phyloP scores from a whole-genome alignment of 2,329 filamentous ascomycete species.

The Nemania abortiva region DNA sequence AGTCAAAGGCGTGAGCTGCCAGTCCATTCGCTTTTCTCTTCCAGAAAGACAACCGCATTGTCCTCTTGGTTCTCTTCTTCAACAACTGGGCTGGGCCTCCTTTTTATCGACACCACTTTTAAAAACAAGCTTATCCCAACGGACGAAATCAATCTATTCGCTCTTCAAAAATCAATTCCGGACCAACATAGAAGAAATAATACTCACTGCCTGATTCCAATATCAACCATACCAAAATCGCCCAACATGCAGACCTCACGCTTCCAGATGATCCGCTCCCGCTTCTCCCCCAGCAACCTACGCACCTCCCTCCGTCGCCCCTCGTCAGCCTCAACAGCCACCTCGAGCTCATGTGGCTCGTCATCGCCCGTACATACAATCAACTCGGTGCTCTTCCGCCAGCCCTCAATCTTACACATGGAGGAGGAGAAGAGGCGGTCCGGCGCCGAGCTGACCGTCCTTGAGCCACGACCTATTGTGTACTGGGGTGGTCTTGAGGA shows the following conservation, averaged over 20 bases:
- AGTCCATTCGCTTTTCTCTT: constrained; percentile 48
- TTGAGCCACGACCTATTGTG: constrained; percentile 72
- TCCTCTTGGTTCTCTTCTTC: constrained; percentile 40
- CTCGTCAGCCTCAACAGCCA: constrained; percentile 59
- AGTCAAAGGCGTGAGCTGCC: constrained; percentile 23
- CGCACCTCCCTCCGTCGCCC: constrained; percentile 67
- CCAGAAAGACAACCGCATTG: constrained; percentile 23
- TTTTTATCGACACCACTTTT: constrained; percentile 31
- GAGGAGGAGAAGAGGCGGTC: constrained; percentile 69
- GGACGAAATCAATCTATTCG: background rate
- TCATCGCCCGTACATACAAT: constrained; percentile 63
- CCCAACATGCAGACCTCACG: constrained; percentile 61
- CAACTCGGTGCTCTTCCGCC: constrained; percentile 70
- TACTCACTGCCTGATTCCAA: background rate
- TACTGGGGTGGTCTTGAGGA: constrained; percentile 74
- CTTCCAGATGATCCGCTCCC: constrained; percentile 63
- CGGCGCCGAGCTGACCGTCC: constrained; percentile 64
- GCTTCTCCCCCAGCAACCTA: constrained; percentile 63
- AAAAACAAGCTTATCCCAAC: background rate
- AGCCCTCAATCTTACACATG: constrained; percentile 67
- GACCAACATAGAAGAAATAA: background rate
- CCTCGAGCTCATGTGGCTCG: constrained; percentile 57
- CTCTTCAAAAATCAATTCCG: background rate
- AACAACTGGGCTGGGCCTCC: constrained; percentile 53
- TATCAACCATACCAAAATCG: constrained; percentile 16